These are phyloP conservation scores for Cucumis melo DNA, from an alignment of 306 rosid genomes.

Conservation along the genomic window DNA sequence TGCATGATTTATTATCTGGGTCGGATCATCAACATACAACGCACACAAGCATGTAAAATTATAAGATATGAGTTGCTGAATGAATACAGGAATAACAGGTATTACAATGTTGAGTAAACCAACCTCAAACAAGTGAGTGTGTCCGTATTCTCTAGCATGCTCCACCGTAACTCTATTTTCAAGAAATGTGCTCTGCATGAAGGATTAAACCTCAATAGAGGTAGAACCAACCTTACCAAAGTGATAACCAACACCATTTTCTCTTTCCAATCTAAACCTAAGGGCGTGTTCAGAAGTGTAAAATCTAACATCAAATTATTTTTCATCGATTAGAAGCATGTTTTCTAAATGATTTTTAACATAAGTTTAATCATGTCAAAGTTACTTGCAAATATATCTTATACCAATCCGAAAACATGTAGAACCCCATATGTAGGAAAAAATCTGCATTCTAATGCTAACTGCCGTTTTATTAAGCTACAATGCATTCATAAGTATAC, in stretches of 20 bases:
- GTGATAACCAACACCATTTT: not conserved
- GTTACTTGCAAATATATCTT: no score
- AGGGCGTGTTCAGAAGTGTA: not conserved
- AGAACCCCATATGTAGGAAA: not conserved
- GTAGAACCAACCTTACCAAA: not conserved
- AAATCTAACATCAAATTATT: no score
- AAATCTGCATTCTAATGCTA: not conserved
- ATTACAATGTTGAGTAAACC: slow-evolving; percentile 14
- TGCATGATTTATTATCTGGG: slow-evolving; percentile 57
- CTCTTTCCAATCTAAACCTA: not conserved
- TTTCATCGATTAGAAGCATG: no score
- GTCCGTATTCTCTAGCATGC: slow-evolving; percentile 85
- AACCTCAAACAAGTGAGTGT: slow-evolving; percentile 81
- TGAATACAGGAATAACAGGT: not conserved
- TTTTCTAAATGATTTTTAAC: no score
- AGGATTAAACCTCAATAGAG: not conserved
- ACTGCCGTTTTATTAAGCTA: not conserved
- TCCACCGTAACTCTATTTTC: slow-evolving; percentile 52
- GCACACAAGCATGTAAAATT: not conserved
- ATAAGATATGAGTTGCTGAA: not conserved
- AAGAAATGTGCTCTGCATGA: slow-evolving; percentile 60
- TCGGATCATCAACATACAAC: not conserved
- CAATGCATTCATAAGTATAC: not conserved
- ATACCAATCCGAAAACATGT: not conserved
- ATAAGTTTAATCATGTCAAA: no score